A percentile compares a stretch with the other conserved stretches of the same genome.
Conservation (phyloP, 768 basidiomycete genomes). For the Mycena filopes region DNA sequence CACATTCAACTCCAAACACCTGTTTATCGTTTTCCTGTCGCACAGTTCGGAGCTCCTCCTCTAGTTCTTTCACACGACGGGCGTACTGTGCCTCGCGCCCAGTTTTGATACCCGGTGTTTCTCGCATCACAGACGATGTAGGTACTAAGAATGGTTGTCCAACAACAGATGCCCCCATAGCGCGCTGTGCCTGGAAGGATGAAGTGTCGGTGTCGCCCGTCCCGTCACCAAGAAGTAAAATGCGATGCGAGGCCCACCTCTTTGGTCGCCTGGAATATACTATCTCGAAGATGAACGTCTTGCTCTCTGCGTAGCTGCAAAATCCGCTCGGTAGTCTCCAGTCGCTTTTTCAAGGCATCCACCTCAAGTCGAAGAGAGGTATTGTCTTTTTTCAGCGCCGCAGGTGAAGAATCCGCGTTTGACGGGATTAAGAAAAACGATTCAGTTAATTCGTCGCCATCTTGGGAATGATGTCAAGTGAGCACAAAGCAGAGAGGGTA, state of each 20-base stretch:
- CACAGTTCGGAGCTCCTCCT: slow-evolving; percentile 76
- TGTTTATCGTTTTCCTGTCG: slow-evolving; percentile 85
- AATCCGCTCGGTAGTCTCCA: slow-evolving; percentile 70
- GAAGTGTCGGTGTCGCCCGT: slow-evolving; percentile 18
- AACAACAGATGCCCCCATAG: slow-evolving; percentile 75
- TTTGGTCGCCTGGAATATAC: slow-evolving; percentile 77
- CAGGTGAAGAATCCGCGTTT: slow-evolving; percentile 60
- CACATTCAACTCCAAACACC: slow-evolving; percentile 48
- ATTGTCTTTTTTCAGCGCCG: slow-evolving; percentile 75
- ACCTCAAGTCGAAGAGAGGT: slow-evolving; percentile 68
- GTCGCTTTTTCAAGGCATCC: slow-evolving; percentile 63
- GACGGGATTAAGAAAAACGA: slow-evolving; percentile 83
- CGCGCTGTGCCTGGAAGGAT: slow-evolving; percentile 76
- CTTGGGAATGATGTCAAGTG: not conserved
- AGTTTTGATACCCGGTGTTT: slow-evolving; percentile 33
- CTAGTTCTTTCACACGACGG: slow-evolving; percentile 80
- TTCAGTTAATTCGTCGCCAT: slow-evolving; percentile 72
- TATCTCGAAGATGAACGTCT: slow-evolving; percentile 81
- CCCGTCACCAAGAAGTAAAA: not conserved
- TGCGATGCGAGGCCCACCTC: slow-evolving; percentile 51
- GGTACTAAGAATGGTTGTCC: slow-evolving; percentile 54
- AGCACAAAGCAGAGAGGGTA: not conserved
- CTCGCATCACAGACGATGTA: slow-evolving; percentile 29
- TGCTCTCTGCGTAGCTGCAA: slow-evolving; percentile 81
- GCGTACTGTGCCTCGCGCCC: slow-evolving; percentile 54